phyloP scores from a whole-genome alignment of 2,329 filamentous ascomycete species.

The Epichloe gansuensis region DNA sequence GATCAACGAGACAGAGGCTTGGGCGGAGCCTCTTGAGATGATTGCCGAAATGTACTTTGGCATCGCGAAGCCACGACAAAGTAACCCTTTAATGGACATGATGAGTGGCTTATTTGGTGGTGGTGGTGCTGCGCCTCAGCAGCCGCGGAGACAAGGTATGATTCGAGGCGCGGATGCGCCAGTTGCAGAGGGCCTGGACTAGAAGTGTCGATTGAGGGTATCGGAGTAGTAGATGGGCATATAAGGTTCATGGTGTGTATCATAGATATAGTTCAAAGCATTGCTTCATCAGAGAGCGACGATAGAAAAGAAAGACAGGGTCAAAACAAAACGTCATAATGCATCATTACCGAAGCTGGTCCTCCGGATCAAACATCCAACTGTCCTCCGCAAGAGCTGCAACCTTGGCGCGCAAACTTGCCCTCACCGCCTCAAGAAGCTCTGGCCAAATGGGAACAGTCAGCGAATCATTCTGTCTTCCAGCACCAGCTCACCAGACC shows the following conservation, averaged over 20 bases:
- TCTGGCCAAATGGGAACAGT: constrained; percentile 32
- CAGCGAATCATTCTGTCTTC: not conserved
- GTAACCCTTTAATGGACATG: constrained; percentile 94
- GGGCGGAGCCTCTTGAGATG: constrained; percentile 73
- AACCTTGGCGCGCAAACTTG: constrained; percentile 61
- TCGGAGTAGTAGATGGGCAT: constrained; percentile 1
- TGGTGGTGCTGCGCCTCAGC: constrained; percentile 36
- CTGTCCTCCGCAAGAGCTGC: constrained; percentile 66
- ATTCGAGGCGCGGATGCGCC: constrained; percentile 35
- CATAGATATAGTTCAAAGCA: not conserved
- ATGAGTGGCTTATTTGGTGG: constrained; percentile 92
- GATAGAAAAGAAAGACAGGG: not conserved
- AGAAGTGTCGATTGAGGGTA: constrained; percentile 10
- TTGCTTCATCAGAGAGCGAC: no score
- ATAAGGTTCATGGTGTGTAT: not conserved
- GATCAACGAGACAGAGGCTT: constrained; percentile 63
- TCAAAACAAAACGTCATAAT: constrained; percentile 1
- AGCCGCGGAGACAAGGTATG: constrained; percentile 27
- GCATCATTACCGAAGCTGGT: constrained; percentile 28
- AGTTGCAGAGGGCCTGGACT: constrained; percentile 48
- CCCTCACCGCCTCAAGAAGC: constrained; percentile 55
- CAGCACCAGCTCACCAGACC: not conserved
- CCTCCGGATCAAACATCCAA: constrained; percentile 80
- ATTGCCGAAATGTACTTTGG: constrained; percentile 96
- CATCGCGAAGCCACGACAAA: constrained; percentile 77